Evolutionary conservation across 2,329 filamentous ascomycete genomes (phyloP).

Genomic region (Epichloe gansuensis): DNA sequence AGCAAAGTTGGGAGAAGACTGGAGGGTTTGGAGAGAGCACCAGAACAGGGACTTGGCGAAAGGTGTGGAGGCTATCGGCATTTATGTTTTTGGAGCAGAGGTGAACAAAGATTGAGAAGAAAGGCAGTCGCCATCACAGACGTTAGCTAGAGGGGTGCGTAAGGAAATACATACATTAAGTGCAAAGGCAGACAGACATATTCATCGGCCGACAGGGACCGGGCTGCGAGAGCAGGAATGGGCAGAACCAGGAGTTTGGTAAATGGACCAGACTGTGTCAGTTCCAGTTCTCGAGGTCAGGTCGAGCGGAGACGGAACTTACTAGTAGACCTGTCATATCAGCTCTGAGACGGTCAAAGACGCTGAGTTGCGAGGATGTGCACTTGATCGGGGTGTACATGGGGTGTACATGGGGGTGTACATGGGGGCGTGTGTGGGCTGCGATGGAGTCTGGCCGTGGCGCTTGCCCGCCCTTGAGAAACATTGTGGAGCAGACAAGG

Average conservation of each 20-base stretch:
- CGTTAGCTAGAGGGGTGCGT: constrained; percentile 4
- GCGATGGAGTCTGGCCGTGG: constrained; percentile 2
- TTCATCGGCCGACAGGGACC: constrained; percentile 4
- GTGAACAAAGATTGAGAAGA: not conserved
- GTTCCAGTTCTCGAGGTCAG: constrained; percentile 10
- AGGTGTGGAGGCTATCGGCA: constrained; percentile 17
- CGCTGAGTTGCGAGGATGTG: constrained; percentile 11
- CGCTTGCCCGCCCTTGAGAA: constrained; percentile 6
- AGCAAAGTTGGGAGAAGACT: not conserved
- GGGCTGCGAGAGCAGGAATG: constrained; percentile 9
- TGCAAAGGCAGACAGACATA: not conserved
- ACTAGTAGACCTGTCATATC: constrained; percentile 25
- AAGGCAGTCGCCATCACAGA: not conserved
- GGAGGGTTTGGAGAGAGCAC: not conserved
- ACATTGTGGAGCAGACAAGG: constrained; percentile 1
- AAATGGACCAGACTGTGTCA: constrained; percentile 7
- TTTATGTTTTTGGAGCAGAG: constrained; percentile 21
- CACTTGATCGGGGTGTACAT: not conserved
- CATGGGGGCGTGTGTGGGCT: not conserved
- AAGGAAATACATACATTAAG: not conserved
- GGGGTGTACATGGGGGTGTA: not conserved
- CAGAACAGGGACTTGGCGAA: not conserved
- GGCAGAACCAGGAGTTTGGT: constrained; percentile 11
- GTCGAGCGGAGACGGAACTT: constrained; percentile 10
- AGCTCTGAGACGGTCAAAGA: constrained; percentile 15